A percentile compares a stretch with the other conserved stretches of the same genome.
These are phyloP conservation scores for Gonapodya sp. DNA, from an alignment of 192 early-diverging fungal species.

Conservation along the genomic window DNA sequence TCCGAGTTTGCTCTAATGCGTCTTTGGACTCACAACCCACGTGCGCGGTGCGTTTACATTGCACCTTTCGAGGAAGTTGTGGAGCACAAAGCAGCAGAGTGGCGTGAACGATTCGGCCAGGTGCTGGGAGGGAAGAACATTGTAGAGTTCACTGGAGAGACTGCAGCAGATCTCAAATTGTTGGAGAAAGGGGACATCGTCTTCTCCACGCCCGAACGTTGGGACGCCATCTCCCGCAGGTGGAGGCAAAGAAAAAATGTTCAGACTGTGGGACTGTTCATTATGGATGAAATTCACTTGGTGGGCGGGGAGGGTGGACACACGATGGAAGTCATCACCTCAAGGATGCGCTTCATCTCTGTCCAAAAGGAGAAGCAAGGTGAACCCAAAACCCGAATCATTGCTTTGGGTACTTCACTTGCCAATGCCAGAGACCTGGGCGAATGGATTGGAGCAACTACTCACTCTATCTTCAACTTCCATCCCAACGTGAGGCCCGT, in stretches of 20 bases:
- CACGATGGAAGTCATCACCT: conserved; percentile 86
- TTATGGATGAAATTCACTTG: conserved; percentile 91
- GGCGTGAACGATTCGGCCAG: conserved; percentile 68
- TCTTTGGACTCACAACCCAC: conserved; percentile 59
- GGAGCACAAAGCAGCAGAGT: conserved; percentile 62
- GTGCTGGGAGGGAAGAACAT: conserved; percentile 83
- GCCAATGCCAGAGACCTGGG: conserved; percentile 98
- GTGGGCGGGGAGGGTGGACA: conserved; percentile 86
- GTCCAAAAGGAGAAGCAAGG: conserved; percentile 32
- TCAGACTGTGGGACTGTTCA: conserved; percentile 75
- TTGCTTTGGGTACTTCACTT: conserved; percentile 78
- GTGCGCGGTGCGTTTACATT: conserved; percentile 74
- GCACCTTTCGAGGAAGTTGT: conserved; percentile 82
- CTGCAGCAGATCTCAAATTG: conserved; percentile 76
- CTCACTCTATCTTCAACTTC: conserved; percentile 83
- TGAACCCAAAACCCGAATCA: conserved; percentile 77
- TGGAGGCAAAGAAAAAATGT: conserved; percentile 96
- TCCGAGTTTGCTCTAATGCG: conserved; percentile 93
- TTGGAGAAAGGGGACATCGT: conserved; percentile 88
- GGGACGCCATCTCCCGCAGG: conserved; percentile 88
- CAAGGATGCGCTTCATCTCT: conserved; percentile 86
- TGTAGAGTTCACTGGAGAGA: conserved; percentile 82
- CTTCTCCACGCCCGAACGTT: conserved; percentile 77
- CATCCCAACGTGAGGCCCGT: conserved; percentile 84
- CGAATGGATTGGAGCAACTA: conserved; percentile 86